phyloP scores from a whole-genome alignment of 1,284 basidiomycete genomes.

The Leccinum griseonigrum region DNA sequence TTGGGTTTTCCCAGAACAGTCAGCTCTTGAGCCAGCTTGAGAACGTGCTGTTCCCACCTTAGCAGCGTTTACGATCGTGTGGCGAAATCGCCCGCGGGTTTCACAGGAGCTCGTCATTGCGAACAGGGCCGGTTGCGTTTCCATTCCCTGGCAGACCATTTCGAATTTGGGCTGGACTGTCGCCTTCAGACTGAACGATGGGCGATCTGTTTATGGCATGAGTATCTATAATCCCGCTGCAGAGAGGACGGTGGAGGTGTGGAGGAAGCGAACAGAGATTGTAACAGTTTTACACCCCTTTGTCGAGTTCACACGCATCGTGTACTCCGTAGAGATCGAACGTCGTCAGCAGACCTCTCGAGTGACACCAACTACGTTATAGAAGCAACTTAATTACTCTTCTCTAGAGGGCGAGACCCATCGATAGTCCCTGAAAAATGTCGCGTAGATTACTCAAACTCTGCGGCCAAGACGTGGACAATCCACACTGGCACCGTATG shows the following conservation, averaged over 20 bases:
- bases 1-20: conserved; percentile 15
- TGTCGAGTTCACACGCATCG: conserved; percentile 11
- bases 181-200: conserved; percentile 1
- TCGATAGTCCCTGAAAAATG: conserved; percentile 19
- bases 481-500: conserved; percentile 22
- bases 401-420: conserved; percentile 13
- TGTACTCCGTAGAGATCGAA: conserved; percentile 10
- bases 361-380: conserved; percentile 26
- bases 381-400: conserved; percentile 31
- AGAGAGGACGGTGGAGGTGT: background rate
- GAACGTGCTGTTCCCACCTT: conserved; percentile 14
- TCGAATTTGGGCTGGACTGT: background rate
- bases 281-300: conserved; percentile 1
- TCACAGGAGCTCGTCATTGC: conserved; percentile 21
- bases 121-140: conserved; percentile 10
- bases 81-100: conserved; percentile 22
- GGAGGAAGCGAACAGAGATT: background rate
- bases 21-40: conserved; percentile 12
- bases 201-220: conserved; percentile 7
- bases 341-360: conserved; percentile 23
- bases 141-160: background rate
- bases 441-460: conserved; percentile 17
- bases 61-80: conserved; percentile 15
- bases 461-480: conserved; percentile 16
- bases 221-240: conserved; percentile 10